Conservation (phyloP, 208 protist species). For the Polymyxa betae region DNA sequence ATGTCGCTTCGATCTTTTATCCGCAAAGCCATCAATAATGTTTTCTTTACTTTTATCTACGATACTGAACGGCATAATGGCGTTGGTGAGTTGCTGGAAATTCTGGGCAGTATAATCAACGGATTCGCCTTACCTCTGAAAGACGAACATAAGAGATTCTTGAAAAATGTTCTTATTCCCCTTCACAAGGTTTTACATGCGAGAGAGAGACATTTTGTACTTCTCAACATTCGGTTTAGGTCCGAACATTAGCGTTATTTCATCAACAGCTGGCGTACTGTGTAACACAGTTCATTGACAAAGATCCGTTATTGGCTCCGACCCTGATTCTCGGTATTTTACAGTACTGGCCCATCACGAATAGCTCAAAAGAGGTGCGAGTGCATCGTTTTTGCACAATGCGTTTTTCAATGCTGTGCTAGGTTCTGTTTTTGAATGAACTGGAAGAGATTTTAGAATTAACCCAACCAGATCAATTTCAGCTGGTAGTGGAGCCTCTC, state of each 20-base stretch:
- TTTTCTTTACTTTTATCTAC: constrained; percentile 71
- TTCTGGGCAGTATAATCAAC: constrained; percentile 75
- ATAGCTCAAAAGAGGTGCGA: constrained; percentile 71
- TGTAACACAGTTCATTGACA: constrained; percentile 75
- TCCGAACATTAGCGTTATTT: constrained; percentile 54
- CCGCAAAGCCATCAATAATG: constrained; percentile 70
- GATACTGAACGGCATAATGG: constrained; percentile 70
- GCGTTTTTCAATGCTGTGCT: no score
- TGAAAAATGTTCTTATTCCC: constrained; percentile 67
- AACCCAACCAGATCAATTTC: constrained; percentile 62
- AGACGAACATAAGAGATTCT: constrained; percentile 72
- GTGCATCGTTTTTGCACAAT: no score
- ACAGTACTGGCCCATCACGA: constrained; percentile 68
- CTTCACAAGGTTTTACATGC: constrained; percentile 67
- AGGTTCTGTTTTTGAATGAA: constrained; percentile 75
- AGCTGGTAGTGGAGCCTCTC: constrained; percentile 64
- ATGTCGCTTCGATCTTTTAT: constrained; percentile 68
- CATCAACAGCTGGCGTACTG: constrained; percentile 75
- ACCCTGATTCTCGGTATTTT: constrained; percentile 67
- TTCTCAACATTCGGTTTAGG: background rate
- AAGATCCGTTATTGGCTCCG: constrained; percentile 68
- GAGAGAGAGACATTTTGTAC: background rate
- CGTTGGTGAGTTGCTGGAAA: constrained; percentile 76
- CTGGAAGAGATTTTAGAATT: constrained; percentile 74
- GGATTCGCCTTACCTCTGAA: constrained; percentile 77